Base-by-base conservation (phyloP, 192 early-diverging fungal species). In the Coemansia brasiliensis region DNA sequence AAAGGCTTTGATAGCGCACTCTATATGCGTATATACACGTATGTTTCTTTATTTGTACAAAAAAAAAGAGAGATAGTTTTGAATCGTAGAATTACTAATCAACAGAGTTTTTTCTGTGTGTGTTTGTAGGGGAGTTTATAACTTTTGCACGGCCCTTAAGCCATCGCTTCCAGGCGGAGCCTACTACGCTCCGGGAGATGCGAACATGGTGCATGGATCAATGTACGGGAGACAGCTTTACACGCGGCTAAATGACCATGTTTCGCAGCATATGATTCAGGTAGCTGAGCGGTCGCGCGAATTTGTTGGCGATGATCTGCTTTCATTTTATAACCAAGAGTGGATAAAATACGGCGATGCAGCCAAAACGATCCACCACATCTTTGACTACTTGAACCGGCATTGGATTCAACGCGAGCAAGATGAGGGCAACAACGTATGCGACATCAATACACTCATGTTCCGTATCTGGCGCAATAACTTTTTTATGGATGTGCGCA, bases 371-470 rank as follows among this genome's bases (percentile, higher is more conserved):
- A 87, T 98, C 46, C 85, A 98, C 72, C 91, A 97, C 66, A 82
- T 96, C 45, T 97, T 98, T 62, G 80, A 82, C 12, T 99, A 99
- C 70, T 82, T 99, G 46, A 99, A 99, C 75, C 86, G 94, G 32
- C 90, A 94, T 71, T 99, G 96, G 96, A 91, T 98, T 40, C 94
- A 92, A 74, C 83, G 96, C 63, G 92, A 96, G 79, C 89, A 94
- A 50, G 94, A 96, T 37, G 96, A 99, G 59, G 91, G 92, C 24
- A 91, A 89, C 79, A 86, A 82, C 40, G 83, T 82, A 59, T 87
- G 95, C 21, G 94, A 97, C 55, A 88, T 99, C 37, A 92, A 94
- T 74, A 97, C 92, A 55, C 88, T 98, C 73, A 83, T 82, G 82
- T 55, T 77, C 26, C 60, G 66, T 25, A 61, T 70, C 50, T 97